These are phyloP conservation scores for Bretziella fagacearum DNA, from an alignment of 2,329 filamentous ascomycete genomes.

Conservation along the genomic window DNA sequence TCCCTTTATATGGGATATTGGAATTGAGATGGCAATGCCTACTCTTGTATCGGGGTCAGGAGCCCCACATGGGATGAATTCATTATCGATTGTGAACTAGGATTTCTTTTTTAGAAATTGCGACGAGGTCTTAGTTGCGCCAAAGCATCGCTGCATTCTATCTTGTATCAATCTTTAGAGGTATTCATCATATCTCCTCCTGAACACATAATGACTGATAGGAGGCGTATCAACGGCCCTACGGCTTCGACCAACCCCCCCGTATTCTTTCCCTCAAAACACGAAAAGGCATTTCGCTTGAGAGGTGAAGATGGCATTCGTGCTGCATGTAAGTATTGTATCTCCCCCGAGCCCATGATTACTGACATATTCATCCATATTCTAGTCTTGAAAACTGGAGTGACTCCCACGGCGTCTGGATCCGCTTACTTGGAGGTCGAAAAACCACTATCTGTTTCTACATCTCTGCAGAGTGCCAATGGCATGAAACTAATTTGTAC, in stretches of 20 bases:
- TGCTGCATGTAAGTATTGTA: slow-evolving; percentile 56
- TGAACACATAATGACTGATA: slow-evolving; percentile 82
- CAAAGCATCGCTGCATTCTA: too few relatives aligned
- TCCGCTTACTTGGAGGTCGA: slow-evolving; percentile 68
- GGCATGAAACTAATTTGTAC: slow-evolving; percentile 85
- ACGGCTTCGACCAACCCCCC: slow-evolving; percentile 59
- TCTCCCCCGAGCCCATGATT: background rate
- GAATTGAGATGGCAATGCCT: background rate
- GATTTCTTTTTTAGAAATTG: too few relatives aligned
- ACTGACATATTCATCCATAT: background rate
- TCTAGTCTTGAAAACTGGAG: slow-evolving; percentile 71
- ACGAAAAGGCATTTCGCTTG: slow-evolving; percentile 29
- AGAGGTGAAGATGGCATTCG: slow-evolving; percentile 56
- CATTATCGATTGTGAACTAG: background rate
- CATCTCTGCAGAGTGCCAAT: slow-evolving; percentile 30
- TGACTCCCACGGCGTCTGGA: slow-evolving; percentile 84
- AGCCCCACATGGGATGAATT: background rate
- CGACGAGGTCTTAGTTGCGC: too few relatives aligned
- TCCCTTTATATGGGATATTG: background rate
- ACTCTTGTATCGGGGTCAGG: background rate
- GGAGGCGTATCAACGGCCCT: slow-evolving; percentile 80
- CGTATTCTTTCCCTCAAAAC: slow-evolving; percentile 41
- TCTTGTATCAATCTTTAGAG: too few relatives aligned
- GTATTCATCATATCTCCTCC: too few relatives aligned
- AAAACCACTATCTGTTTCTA: slow-evolving; percentile 24